phyloP scores from a whole-genome alignment of 768 basidiomycete genomes.

The Lyophyllum decastes region DNA sequence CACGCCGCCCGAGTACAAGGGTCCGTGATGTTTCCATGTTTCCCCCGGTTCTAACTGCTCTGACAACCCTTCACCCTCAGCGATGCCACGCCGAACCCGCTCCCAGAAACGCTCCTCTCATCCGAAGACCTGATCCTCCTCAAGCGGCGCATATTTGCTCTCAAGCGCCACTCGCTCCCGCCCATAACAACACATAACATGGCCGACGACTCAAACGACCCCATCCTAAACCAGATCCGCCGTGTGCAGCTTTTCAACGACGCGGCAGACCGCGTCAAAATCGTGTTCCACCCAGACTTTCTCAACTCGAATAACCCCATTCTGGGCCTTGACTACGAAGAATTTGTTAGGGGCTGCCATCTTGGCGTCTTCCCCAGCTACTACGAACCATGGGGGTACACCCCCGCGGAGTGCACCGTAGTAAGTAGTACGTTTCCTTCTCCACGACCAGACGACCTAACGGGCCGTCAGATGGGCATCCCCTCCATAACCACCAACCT shows the following conservation, averaged over 20 bases:
- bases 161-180: slow-evolving; percentile 93
- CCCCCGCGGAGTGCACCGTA: slow-evolving; percentile 98
- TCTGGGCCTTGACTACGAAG: slow-evolving; percentile 96
- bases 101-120: slow-evolving; percentile 77
- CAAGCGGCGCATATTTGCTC: slow-evolving; percentile 94
- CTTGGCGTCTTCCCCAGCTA: slow-evolving; percentile 98
- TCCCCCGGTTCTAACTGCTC: not conserved
- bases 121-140: slow-evolving; percentile 92
- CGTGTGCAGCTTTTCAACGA: slow-evolving; percentile 93
- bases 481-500: slow-evolving; percentile 97
- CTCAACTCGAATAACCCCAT: slow-evolving; percentile 98
- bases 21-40: slow-evolving; percentile 40
- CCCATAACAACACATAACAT: slow-evolving; percentile 99
- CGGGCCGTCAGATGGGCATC: slow-evolving; percentile 80
- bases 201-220: slow-evolving; percentile 90
- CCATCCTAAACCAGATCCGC: slow-evolving; percentile 93
- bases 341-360: slow-evolving; percentile 98
- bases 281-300: slow-evolving; percentile 98
- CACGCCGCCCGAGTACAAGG: slow-evolving; percentile 92
- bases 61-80: slow-evolving; percentile 45
- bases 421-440: slow-evolving; percentile 41
- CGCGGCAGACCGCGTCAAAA: slow-evolving; percentile 87
- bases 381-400: slow-evolving; percentile 97
- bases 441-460: slow-evolving; percentile 1
- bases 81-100: slow-evolving; percentile 64